phyloP scores from a whole-genome alignment of 257 asterid genomes.

The Cinchona pubescens region DNA sequence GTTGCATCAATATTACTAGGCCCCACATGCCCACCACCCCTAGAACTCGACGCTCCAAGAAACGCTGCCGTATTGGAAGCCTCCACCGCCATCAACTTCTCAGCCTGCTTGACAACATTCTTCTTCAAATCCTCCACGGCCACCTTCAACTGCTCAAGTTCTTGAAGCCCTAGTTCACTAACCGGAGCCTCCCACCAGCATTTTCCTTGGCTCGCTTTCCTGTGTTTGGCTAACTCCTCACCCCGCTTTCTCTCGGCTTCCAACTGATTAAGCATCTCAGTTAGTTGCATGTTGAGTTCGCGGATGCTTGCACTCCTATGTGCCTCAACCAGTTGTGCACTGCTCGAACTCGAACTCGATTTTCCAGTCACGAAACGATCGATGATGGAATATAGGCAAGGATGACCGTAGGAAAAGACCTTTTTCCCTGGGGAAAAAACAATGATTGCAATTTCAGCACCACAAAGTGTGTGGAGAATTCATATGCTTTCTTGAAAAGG shows the following conservation, averaged over 20 bases:
- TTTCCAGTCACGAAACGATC: slow-evolving; percentile 33
- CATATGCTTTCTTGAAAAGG: slow-evolving; percentile 43
- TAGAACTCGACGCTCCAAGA: slow-evolving; percentile 20
- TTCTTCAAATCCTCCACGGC: slow-evolving; percentile 45
- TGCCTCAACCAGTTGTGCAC: slow-evolving; percentile 42
- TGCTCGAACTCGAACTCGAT: not conserved
- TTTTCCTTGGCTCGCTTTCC: slow-evolving; percentile 24
- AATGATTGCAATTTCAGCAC: slow-evolving; percentile 36
- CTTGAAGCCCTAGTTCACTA: slow-evolving; percentile 20
- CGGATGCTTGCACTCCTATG: slow-evolving; percentile 36
- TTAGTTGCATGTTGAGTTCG: slow-evolving; percentile 38
- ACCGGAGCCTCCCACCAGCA: slow-evolving; percentile 50
- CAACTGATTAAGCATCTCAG: slow-evolving; percentile 23
- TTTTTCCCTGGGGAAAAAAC: slow-evolving; percentile 43
- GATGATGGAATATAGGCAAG: slow-evolving; percentile 30
- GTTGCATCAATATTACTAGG: slow-evolving; percentile 1
- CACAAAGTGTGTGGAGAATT: slow-evolving; percentile 36
- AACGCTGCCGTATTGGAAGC: slow-evolving; percentile 17
- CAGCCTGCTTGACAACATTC: slow-evolving; percentile 23
- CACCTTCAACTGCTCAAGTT: slow-evolving; percentile 38
- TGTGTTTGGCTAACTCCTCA: slow-evolving; percentile 25
- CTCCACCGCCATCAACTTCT: slow-evolving; percentile 21
- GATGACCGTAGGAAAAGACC: slow-evolving; percentile 45
- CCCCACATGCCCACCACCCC: slow-evolving; percentile 20
- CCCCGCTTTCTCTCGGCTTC: slow-evolving; percentile 33